phyloP scores from a whole-genome alignment of 176 grass and related monocot genomes.

The Musa schizocarpa region DNA sequence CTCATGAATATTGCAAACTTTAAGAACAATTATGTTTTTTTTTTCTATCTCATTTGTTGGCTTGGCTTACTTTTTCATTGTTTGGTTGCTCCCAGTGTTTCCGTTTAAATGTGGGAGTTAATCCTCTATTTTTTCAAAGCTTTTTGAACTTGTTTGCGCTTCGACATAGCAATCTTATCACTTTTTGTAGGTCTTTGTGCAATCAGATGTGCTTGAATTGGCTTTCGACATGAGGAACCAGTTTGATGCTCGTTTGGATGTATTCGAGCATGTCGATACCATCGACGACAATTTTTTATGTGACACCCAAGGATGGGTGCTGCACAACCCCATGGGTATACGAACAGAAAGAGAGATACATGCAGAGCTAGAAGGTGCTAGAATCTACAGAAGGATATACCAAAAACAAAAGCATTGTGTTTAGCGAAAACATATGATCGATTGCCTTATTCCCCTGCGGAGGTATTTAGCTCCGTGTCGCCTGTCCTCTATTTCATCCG shows the following conservation, averaged over 20 bases:
- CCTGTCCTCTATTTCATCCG: too few relatives aligned
- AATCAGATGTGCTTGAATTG: slow-evolving; percentile 84
- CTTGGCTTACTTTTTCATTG: too few relatives aligned
- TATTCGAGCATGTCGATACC: slow-evolving; percentile 56
- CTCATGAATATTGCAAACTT: background rate
- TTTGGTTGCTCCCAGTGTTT: too few relatives aligned
- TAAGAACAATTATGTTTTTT: too few relatives aligned
- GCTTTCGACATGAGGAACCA: slow-evolving; percentile 72
- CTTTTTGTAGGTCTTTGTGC: slow-evolving; percentile 57
- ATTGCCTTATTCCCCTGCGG: background rate
- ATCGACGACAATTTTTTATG: slow-evolving; percentile 39
- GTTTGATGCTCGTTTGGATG: slow-evolving; percentile 49
- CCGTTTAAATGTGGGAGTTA: too few relatives aligned
- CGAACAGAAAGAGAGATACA: slow-evolving; percentile 87
- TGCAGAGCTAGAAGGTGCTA: slow-evolving; percentile 70
- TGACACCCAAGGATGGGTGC: slow-evolving; percentile 62
- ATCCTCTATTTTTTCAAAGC: too few relatives aligned
- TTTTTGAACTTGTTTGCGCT: too few relatives aligned
- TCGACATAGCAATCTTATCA: background rate
- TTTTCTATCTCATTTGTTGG: background rate
- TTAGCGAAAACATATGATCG: background rate
- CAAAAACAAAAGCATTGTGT: slow-evolving; percentile 40
- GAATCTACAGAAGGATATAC: slow-evolving; percentile 87
- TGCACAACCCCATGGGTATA: slow-evolving; percentile 71
- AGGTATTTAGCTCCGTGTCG: background rate